A percentile compares a stretch with the other conserved stretches of the same genome.
Evolutionary conservation across 108 stramenopile genomes (phyloP).

Genomic region (Cyclotella atomus): DNA sequence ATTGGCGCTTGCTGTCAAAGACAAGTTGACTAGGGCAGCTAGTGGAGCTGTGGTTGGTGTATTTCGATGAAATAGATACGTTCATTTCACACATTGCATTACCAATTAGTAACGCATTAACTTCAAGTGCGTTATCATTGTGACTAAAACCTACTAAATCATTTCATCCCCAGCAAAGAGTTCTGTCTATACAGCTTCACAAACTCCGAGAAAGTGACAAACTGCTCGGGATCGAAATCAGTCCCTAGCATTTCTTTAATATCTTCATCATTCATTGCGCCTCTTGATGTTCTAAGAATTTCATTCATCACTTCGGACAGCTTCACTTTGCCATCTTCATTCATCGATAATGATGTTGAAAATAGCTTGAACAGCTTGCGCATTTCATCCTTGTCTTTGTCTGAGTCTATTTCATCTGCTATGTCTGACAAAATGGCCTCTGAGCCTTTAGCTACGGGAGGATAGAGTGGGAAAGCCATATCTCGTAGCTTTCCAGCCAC

Average conservation of each 20-base stretch:
- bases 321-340: conserved; percentile 50
- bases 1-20: conserved; percentile 76
- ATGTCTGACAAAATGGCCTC: conserved; percentile 24
- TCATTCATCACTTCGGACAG: conserved; percentile 42
- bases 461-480: conserved; percentile 33
- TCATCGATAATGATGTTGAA: conserved; percentile 37
- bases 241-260: conserved; percentile 39
- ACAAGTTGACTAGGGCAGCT: conserved; percentile 84
- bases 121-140: no score
- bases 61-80: conserved; percentile 37
- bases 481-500: conserved; percentile 30
- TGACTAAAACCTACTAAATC: no score
- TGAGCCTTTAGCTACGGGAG: conserved; percentile 20
- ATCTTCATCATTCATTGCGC: conserved; percentile 28
- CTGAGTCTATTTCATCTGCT: conserved; percentile 38
- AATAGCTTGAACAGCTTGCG: conserved; percentile 45
- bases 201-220: conserved; percentile 47
- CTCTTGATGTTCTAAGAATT: conserved; percentile 37
- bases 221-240: conserved; percentile 24
- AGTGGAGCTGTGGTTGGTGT: conserved; percentile 78
- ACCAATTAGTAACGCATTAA: no score
- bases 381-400: conserved; percentile 38
- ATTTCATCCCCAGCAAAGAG: conserved; percentile 10
- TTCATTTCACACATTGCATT: no score
- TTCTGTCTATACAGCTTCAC: conserved; percentile 42